Conservation (phyloP, 805 yeast genomes). For the Blastobotrys peoriensis region DNA sequence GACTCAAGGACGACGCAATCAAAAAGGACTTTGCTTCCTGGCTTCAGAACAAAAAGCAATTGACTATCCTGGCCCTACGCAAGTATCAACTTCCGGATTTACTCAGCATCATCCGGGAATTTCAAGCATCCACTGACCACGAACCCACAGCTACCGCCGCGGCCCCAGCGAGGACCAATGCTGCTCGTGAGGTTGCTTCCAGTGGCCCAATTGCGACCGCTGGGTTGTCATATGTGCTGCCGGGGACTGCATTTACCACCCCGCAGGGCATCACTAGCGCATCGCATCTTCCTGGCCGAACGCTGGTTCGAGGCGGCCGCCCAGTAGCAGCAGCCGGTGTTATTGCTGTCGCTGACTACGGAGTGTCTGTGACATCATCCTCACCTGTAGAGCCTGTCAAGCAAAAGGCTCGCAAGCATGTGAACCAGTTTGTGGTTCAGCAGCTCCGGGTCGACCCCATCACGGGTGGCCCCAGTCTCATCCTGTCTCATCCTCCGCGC, state of each 20-base stretch:
- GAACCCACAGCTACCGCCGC: background rate
- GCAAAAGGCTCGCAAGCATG: background rate
- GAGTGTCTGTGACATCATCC: background rate
- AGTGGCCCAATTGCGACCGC: slow-evolving; percentile 49
- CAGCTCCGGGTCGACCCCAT: background rate
- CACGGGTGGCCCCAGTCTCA: background rate
- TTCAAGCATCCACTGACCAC: background rate
- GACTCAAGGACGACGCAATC: background rate
- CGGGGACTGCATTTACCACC: slow-evolving; percentile 60
- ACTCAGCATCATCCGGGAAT: background rate
- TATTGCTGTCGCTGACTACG: slow-evolving; percentile 6
- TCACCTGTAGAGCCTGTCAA: background rate
- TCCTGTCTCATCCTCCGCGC: slow-evolving; percentile 38
- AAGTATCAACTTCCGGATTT: background rate
- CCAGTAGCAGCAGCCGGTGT: slow-evolving; percentile 49
- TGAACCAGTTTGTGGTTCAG: background rate
- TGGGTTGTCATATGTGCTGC: slow-evolving; percentile 64
- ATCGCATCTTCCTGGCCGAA: slow-evolving; percentile 63
- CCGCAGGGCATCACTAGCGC: slow-evolving; percentile 62
- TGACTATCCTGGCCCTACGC: background rate
- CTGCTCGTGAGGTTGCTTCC: background rate
- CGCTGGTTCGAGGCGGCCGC: slow-evolving; percentile 31
- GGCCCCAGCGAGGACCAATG: background rate
- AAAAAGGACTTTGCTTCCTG: background rate
- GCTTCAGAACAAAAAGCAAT: background rate